Evolutionary conservation across 176 grass and related monocot species (phyloP).

Genomic region (Hsuehochloa calcarea): DNA sequence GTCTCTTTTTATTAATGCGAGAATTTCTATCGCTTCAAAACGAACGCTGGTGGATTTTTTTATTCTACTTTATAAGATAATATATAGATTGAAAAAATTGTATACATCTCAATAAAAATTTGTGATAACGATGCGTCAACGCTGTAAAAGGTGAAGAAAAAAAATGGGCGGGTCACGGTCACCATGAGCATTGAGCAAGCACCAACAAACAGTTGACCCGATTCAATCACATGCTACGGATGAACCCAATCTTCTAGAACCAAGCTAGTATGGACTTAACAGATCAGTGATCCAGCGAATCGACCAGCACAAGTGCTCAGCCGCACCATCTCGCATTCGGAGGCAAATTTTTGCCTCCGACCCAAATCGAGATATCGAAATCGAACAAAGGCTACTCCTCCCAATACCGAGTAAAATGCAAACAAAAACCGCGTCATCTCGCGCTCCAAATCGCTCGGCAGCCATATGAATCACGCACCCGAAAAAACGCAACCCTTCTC

Average conservation of each 20-base stretch:
- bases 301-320: background rate
- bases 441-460: background rate
- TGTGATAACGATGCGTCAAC: constrained; percentile 2
- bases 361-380: constrained; percentile 17
- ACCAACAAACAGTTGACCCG: constrained; percentile 26
- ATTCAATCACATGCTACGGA: constrained; percentile 20
- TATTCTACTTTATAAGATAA: no score
- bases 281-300: background rate
- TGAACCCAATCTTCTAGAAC: background rate
- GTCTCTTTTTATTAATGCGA: no score
- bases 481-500: background rate
- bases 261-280: background rate
- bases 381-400: background rate
- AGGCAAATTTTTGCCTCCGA: background rate
- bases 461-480: background rate
- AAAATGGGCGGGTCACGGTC: background rate
- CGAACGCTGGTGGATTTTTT: no score
- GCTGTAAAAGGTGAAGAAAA: background rate
- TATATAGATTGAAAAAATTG: background rate
- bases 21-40: no score
- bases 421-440: background rate
- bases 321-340: background rate
- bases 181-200: background rate
- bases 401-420: background rate
- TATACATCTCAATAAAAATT: background rate